Evolutionary conservation across 1,284 basidiomycete species (phyloP).

Genomic region (Apiotrichum mycotoxinovorans): DNA sequence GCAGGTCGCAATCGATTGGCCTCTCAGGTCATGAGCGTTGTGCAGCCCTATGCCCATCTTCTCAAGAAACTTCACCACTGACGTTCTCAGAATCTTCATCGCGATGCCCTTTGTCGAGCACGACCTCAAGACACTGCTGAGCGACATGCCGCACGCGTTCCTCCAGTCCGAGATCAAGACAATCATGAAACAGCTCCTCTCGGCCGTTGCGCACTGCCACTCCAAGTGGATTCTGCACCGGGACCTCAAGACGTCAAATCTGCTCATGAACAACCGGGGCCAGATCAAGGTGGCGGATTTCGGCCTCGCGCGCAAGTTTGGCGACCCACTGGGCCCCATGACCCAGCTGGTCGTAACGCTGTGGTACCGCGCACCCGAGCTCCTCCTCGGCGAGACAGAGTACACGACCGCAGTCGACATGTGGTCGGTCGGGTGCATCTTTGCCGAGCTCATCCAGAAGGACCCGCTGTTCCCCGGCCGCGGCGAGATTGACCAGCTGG

Average conservation of each 20-base stretch:
- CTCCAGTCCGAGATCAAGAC: constrained; percentile 98
- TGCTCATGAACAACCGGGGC: constrained; percentile 98
- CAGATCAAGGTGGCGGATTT: constrained; percentile 99
- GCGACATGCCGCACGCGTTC: constrained; percentile 90
- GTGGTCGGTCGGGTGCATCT: constrained; percentile 61
- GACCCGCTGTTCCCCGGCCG: constrained; percentile 96
- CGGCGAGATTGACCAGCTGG: constrained; percentile 86
- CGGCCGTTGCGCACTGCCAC: constrained; percentile 88
- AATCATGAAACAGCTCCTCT: constrained; percentile 86
- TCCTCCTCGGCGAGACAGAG: constrained; percentile 83
- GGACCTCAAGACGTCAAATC: constrained; percentile 94
- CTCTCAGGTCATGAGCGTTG: no score
- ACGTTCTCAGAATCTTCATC: constrained; percentile 77
- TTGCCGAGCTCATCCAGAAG: constrained; percentile 89
- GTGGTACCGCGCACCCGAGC: constrained; percentile 98
- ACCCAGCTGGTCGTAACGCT: constrained; percentile 96
- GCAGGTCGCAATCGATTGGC: no score
- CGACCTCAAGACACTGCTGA: constrained; percentile 92
- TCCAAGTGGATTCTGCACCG: constrained; percentile 96
- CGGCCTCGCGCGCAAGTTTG: constrained; percentile 89
- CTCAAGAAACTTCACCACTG: no score
- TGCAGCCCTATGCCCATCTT: no score
- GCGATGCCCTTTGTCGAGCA: constrained; percentile 99
- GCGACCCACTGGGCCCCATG: constrained; percentile 92
- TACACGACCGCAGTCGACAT: constrained; percentile 75